phyloP scores from a whole-genome alignment of 2,329 filamentous ascomycete species.

The Pseudogymnoascus sp. region DNA sequence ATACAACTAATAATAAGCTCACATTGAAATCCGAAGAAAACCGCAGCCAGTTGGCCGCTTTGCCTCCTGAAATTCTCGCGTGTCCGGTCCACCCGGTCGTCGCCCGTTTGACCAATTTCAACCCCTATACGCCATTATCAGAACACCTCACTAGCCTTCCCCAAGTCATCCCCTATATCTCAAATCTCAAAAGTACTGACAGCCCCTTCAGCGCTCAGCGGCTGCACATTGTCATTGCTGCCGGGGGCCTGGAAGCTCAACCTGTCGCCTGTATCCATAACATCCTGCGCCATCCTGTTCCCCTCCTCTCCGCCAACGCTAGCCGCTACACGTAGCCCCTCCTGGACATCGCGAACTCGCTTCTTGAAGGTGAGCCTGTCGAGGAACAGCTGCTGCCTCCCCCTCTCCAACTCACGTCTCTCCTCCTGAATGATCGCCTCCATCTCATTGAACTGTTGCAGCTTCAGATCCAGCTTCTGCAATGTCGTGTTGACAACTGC shows the following conservation, averaged over 20 bases:
- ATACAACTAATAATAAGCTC: conserved; percentile 6
- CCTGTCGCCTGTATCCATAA: conserved; percentile 34
- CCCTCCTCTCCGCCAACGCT: conserved; percentile 31
- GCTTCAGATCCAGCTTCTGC: conserved; percentile 90
- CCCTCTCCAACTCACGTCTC: conserved; percentile 83
- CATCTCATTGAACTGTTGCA: conserved; percentile 94
- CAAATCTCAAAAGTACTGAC: conserved; percentile 1
- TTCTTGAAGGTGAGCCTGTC: conserved; percentile 87
- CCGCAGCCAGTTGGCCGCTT: not conserved
- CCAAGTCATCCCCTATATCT: not conserved
- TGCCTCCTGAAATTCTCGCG: not conserved
- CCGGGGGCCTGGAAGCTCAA: conserved; percentile 45
- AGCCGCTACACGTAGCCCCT: conserved; percentile 50
- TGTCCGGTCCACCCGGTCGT: not conserved
- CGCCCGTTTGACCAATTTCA: not conserved
- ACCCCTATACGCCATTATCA: conserved; percentile 6
- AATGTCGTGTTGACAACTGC: conserved; percentile 89
- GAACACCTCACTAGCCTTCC: not conserved
- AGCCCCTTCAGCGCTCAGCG: conserved; percentile 44
- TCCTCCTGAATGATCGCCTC: conserved; percentile 87
- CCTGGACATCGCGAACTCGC: conserved; percentile 75
- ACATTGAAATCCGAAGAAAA: conserved; percentile 1
- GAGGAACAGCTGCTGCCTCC: conserved; percentile 85
- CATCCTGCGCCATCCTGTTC: conserved; percentile 27
- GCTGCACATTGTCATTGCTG: conserved; percentile 35